phyloP scores from a whole-genome alignment of 2,329 filamentous ascomycete genomes.

The Pleoardoris graminearum region DNA sequence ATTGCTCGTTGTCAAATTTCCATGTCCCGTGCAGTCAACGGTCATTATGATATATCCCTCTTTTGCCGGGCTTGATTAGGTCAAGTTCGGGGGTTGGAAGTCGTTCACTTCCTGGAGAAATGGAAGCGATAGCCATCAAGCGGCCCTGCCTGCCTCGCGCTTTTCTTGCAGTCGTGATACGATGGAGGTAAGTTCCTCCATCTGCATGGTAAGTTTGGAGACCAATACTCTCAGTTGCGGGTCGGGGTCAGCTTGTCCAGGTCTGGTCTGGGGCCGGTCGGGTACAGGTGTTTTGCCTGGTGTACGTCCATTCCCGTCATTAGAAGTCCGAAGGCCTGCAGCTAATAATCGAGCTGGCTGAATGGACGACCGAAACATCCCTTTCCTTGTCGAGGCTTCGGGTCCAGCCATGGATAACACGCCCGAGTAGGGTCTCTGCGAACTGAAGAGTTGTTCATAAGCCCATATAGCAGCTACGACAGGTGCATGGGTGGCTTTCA shows the following conservation, averaged over 20 bases:
- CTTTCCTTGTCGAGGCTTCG: conserved; percentile 33
- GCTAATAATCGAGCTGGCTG: conserved; percentile 38
- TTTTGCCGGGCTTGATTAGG: conserved; percentile 11
- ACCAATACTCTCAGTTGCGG: conserved; percentile 43
- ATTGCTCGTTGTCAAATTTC: conserved; percentile 20
- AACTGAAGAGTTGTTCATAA: conserved; percentile 59
- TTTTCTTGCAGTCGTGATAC: conserved; percentile 45
- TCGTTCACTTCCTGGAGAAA: conserved; percentile 19
- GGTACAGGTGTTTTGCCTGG: conserved; percentile 20
- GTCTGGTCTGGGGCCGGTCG: conserved; percentile 27
- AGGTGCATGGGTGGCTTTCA: conserved; percentile 65
- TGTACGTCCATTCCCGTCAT: conserved; percentile 21
- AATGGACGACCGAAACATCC: conserved; percentile 33
- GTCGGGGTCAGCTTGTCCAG: conserved; percentile 32
- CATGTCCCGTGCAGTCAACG: conserved; percentile 7
- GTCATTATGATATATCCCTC: conserved; percentile 11
- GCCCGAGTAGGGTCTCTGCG: conserved; percentile 23
- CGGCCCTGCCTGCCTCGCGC: conserved; percentile 35
- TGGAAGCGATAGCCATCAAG: conserved; percentile 45
- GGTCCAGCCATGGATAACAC: conserved; percentile 39
- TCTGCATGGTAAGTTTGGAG: conserved; percentile 44
- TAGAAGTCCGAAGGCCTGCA: conserved; percentile 29
- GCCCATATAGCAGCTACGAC: conserved; percentile 69
- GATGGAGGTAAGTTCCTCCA: conserved; percentile 46
- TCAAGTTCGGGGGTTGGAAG: conserved; percentile 5